Conservation (phyloP, 352 stramenopile genomes). For the Pythium apleroticum region DNA sequence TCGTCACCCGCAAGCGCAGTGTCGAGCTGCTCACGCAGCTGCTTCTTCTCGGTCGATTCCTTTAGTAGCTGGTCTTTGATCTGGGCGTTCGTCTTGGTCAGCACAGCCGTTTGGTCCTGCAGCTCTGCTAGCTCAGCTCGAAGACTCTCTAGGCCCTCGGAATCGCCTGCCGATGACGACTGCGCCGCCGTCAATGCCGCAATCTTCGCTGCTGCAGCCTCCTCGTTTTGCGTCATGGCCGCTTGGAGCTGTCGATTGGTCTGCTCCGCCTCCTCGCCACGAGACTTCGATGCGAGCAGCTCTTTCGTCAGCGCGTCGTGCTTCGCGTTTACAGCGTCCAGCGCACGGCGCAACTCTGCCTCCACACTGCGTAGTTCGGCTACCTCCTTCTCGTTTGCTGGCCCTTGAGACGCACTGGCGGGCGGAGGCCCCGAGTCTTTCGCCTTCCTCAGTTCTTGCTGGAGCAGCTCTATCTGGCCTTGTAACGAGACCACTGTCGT, state of each 20-base stretch:
- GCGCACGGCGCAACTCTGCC: constrained; percentile 8
- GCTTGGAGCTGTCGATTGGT: not conserved
- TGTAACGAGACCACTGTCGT: not conserved
- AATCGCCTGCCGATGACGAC: not conserved
- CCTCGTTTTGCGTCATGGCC: constrained; percentile 1
- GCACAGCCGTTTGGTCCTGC: constrained; percentile 24
- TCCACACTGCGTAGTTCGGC: constrained; percentile 7
- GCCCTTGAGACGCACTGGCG: not conserved
- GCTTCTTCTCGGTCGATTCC: constrained; percentile 28
- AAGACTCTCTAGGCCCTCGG: constrained; percentile 12
- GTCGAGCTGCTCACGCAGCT: constrained; percentile 26
- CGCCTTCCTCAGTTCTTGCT: constrained; percentile 3
- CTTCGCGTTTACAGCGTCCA: not conserved
- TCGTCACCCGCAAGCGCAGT: constrained; percentile 6
- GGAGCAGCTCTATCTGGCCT: not conserved
- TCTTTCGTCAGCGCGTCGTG: not conserved
- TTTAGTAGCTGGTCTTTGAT: constrained; percentile 34
- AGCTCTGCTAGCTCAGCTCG: constrained; percentile 19
- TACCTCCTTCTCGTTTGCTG: constrained; percentile 7
- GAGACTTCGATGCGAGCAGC: constrained; percentile 1
- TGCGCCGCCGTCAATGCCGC: not conserved
- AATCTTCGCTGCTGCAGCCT: not conserved
- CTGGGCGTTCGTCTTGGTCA: constrained; percentile 29
- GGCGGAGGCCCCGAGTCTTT: not conserved
- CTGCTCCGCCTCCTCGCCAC: constrained; percentile 6